Evolutionary conservation across 257 asterid species (phyloP).

Genomic region (Euphrasia confusa): DNA sequence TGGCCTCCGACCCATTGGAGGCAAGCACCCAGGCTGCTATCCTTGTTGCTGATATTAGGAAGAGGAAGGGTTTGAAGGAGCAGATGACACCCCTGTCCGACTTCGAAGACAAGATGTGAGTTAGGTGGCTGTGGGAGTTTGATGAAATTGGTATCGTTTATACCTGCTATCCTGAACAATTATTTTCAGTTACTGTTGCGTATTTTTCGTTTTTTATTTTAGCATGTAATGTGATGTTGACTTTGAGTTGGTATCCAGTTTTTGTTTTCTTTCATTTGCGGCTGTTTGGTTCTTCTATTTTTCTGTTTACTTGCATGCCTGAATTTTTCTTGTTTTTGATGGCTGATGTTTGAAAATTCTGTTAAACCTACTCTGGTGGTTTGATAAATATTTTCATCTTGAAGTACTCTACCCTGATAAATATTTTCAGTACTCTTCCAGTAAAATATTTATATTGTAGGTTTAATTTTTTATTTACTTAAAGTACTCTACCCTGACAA

Average conservation of each 20-base stretch:
- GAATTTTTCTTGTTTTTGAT: too few relatives aligned
- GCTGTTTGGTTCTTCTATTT: not conserved
- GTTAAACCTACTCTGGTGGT: too few relatives aligned
- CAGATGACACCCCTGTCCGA: constrained; percentile 3
- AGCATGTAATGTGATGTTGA: not conserved
- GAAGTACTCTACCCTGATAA: too few relatives aligned
- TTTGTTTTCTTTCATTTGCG: not conserved
- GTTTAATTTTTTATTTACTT: too few relatives aligned
- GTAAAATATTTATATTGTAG: too few relatives aligned
- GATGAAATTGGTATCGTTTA: not conserved
- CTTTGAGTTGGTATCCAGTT: not conserved
- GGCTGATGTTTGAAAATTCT: too few relatives aligned
- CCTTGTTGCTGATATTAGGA: constrained; percentile 6
- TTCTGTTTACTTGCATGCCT: too few relatives aligned
- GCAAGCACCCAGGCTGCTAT: not conserved
- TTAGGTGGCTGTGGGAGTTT: not conserved
- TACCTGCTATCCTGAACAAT: not conserved
- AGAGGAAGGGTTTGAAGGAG: constrained; percentile 11
- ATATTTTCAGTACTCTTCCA: too few relatives aligned
- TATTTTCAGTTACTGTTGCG: not conserved
- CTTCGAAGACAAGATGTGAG: constrained; percentile 1
- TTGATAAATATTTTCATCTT: too few relatives aligned
- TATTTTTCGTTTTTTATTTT: not conserved
- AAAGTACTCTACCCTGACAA: too few relatives aligned
- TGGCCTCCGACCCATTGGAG: constrained; percentile 1